Evolutionary conservation across 441 rosid genomes (phyloP), one percentile per base, ranked within the genome.

Genomic region (Francoa sonchifolia): DNA sequence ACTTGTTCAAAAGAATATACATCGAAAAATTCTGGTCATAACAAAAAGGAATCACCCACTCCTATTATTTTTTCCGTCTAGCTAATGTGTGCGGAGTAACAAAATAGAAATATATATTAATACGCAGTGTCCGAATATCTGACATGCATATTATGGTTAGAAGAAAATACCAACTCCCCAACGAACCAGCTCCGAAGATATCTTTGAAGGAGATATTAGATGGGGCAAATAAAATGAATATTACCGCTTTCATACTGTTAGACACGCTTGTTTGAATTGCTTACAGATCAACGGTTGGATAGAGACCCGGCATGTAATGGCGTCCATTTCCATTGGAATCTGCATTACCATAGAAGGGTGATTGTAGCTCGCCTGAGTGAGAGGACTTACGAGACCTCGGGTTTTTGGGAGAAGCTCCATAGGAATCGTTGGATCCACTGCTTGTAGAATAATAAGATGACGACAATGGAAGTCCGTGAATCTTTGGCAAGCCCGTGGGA

Each of bases 401-500:
- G 48, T 72, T 54, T 57, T 52, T 76, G 0, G 86, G 79, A 56
- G 89, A 70, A 33, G 69, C 72, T 0, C 62, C 10, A 34, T 65
- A 71, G 15, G 62, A 65, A 50, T 74, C 86, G 30, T 31, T 23
- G 9, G 75, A 70, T 47, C 63, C 66, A 62, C 77, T 62, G 61
- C 74, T 73, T 9, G 66, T 59, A 4, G 75, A 56, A 62, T 77
- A 87, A 58, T 65, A 56, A 6, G 86, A 68, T 19, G 97, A 73
- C 28, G 78, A 62, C n/a, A n/a, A n/a, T 3, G 87, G 77, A 45
- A 82, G 44, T 33, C 92, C 95, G 21, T 69, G 89, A 55, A 72
- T 67, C 76, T 66, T 87, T 10, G 94, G 84, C 56, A 76, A 59
- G 4, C 94, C 89, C 1, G 82, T 77, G 33, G 88, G 43, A 60